phyloP scores from a whole-genome alignment of 768 basidiomycete species.

The Tulasnella sp. region DNA sequence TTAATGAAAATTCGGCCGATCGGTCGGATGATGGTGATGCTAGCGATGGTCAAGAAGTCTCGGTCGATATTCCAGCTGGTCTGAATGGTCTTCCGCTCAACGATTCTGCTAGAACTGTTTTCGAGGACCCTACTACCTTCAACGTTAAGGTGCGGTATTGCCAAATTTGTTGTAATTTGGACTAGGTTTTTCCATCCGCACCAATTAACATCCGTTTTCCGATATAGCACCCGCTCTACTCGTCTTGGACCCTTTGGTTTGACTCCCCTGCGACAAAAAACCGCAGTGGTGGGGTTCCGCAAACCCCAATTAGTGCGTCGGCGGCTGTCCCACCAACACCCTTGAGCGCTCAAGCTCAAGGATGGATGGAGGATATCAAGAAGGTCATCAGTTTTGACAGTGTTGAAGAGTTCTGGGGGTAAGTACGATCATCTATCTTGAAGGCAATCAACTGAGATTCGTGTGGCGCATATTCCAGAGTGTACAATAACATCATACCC shows the following conservation, averaged over 20 bases:
- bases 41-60: slow-evolving; percentile 21
- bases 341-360: slow-evolving; percentile 43
- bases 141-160: slow-evolving; percentile 71
- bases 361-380: slow-evolving; percentile 99
- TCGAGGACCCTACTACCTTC: slow-evolving; percentile 83
- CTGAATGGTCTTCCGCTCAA: slow-evolving; percentile 36
- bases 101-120: slow-evolving; percentile 78
- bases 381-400: slow-evolving; percentile 91
- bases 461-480: slow-evolving; percentile 29
- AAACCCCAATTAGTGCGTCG: slow-evolving; percentile 52
- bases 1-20: slow-evolving; percentile 25
- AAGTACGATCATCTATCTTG: slow-evolving; percentile 24
- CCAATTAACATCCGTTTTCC: slow-evolving; percentile 5
- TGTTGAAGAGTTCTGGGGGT: slow-evolving; percentile 99
- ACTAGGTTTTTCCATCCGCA: too few species aligned
- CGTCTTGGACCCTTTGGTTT: slow-evolving; percentile 96
- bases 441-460: neutral
- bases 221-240: slow-evolving; percentile 77
- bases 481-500: slow-evolving; percentile 96
- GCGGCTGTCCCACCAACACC: slow-evolving; percentile 28
- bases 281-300: slow-evolving; percentile 37
- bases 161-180: neutral
- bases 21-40: slow-evolving; percentile 25
- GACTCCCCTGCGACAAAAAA: slow-evolving; percentile 88
- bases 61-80: slow-evolving; percentile 28